A percentile compares a stretch with the other conserved stretches of the same genome.
phyloP scores from a whole-genome alignment of 1,139 yeast genomes.

The Candida frijolesensis region DNA sequence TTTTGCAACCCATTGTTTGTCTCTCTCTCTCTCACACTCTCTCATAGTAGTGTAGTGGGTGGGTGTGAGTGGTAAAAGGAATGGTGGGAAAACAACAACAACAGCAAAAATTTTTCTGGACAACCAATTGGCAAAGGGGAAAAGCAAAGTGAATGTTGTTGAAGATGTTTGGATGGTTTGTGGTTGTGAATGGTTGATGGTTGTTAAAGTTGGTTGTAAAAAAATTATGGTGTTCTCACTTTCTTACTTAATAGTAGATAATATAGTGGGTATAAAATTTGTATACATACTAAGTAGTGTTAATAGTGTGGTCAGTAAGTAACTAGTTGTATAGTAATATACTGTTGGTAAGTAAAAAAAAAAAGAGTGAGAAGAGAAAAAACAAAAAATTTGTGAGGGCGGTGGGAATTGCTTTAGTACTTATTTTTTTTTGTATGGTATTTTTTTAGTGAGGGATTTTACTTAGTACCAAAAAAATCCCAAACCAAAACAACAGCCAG shows the following conservation, averaged over 20 bases:
- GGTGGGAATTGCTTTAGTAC: slow-evolving; percentile 5
- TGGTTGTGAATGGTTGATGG: too few species aligned
- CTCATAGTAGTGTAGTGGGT: neutral
- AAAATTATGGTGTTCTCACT: slow-evolving; percentile 1
- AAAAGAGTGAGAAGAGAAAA: neutral
- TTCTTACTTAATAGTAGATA: neutral
- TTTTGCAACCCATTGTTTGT: slow-evolving; percentile 8
- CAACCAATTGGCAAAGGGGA: neutral
- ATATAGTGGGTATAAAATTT: neutral
- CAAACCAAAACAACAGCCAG: neutral
- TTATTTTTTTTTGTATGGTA: neutral
- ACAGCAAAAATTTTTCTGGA: neutral
- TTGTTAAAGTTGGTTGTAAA: neutral
- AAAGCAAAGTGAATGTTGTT: neutral
- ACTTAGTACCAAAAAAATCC: neutral
- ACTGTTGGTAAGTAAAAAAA: slow-evolving; percentile 5
- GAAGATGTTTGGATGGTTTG: neutral
- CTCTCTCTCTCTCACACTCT: neutral
- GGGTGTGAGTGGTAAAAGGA: neutral
- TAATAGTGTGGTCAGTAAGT: neutral
- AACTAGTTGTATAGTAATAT: neutral
- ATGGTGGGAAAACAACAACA: neutral
- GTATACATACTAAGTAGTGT: slow-evolving; percentile 3
- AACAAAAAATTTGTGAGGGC: neutral
- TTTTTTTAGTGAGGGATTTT: slow-evolving; percentile 1